Evolutionary conservation across 169 alveolate species (phyloP).

Genomic region (Plasmodium falciparum): DNA sequence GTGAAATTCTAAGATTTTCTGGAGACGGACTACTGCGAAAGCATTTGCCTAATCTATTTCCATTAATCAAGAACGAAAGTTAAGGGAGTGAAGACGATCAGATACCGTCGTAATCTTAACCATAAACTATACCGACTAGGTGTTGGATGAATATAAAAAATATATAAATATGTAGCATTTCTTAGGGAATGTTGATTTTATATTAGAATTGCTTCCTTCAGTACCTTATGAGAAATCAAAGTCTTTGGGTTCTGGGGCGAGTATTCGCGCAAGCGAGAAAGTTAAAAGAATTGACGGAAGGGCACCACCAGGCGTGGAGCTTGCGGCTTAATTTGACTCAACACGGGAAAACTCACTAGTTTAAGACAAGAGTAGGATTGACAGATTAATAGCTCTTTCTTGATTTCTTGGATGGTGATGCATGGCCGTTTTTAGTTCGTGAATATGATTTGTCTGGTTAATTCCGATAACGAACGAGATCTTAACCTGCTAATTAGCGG

Average conservation of each 20-base stretch:
- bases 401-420: slow-evolving; percentile 93
- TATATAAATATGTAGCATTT: background rate
- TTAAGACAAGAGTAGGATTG: slow-evolving; percentile 92
- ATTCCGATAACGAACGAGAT: slow-evolving; percentile 94
- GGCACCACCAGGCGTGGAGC: slow-evolving; percentile 96
- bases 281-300: slow-evolving; percentile 94
- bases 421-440: slow-evolving; percentile 94
- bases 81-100: slow-evolving; percentile 94
- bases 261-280: slow-evolving; percentile 97
- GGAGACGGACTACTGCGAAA: slow-evolving; percentile 93
- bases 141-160: slow-evolving; percentile 48
- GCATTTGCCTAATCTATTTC: slow-evolving; percentile 93
- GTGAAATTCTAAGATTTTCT: slow-evolving; percentile 93
- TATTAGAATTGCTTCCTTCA: slow-evolving; percentile 80
- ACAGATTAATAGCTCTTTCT: slow-evolving; percentile 92
- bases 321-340: slow-evolving; percentile 95
- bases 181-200: slow-evolving; percentile 81
- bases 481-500: slow-evolving; percentile 94
- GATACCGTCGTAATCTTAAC: slow-evolving; percentile 94
- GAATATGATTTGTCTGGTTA: slow-evolving; percentile 84
- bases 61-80: slow-evolving; percentile 94
- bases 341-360: slow-evolving; percentile 94
- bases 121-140: slow-evolving; percentile 94
- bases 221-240: slow-evolving; percentile 93
- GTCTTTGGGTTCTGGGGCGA: slow-evolving; percentile 96